Evolutionary conservation across 2,329 filamentous ascomycete species (phyloP), one percentile per base, ranked within the genome.

Genomic region (Bisporella sp.): DNA sequence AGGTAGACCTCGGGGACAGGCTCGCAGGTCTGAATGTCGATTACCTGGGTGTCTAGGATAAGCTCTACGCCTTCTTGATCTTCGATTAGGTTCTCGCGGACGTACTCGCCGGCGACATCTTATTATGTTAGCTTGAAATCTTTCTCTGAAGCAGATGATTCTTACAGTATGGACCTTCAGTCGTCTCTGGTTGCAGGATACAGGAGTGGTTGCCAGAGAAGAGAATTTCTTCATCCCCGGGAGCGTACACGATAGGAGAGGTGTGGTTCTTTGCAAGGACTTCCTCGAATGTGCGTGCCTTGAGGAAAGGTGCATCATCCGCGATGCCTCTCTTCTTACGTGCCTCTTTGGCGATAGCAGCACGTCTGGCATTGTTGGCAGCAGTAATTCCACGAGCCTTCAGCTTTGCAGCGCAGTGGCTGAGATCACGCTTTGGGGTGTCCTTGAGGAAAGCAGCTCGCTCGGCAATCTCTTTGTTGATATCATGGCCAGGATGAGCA

Each of bases 1-100:
- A 80, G 60, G 51, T 69, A 74, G 8, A 70, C 68, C 46, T 73
- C 62, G 1, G 71, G 67, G 1, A 79, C 69, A 6, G 73, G 71
- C 58, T 77, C 65, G 64, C 77, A 81, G 4, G 76, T 79, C 42
- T 71, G 66, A 35, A 76, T 69, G 53, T 81, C 76, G 52, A 80
- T 70, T 47, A 80, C 67, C 60, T 71, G 68, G 46, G 69, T 64
- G 48, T 72, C 68, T 48, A 72, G 61, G 48, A 64, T 64, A n/a
- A 72, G 57, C n/a, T 66, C 64, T 8, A 71, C 61, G 46, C 69
- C 69, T 1, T 43, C 52, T 53, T 72, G 61, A 13, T 55, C 60
- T 21, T 72, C 68, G 5, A 51, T 51, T 40, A 71, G 59, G 51
- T 71, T 60, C n/a, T 63, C 49, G 32, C 69, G 66, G 48, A 71